Evolutionary conservation across 2,329 filamentous ascomycete species (phyloP).

Genomic region (Aspergillus luchuensis): DNA sequence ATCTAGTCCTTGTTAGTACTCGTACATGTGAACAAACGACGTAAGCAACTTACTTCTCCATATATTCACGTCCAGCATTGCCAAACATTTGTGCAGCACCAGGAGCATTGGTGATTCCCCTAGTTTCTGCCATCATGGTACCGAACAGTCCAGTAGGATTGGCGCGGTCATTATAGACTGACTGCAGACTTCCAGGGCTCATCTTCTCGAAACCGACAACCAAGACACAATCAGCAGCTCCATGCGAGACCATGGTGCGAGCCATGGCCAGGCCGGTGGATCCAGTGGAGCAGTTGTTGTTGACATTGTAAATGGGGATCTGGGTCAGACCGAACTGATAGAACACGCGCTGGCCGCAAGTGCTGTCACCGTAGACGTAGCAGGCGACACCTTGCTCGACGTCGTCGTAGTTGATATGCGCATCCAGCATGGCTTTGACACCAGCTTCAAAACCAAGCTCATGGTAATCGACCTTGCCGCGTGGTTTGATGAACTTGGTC

Average conservation of each 20-base stretch:
- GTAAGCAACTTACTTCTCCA: conserved; percentile 72
- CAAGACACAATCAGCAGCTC: conserved; percentile 82
- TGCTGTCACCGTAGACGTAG: conserved; percentile 96
- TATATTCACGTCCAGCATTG: conserved; percentile 91
- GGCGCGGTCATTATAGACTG: conserved; percentile 79
- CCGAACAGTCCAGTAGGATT: conserved; percentile 73
- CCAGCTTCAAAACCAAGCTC: conserved; percentile 92
- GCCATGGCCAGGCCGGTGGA: conserved; percentile 86
- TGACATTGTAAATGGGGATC: conserved; percentile 96
- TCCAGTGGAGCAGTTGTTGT: conserved; percentile 98
- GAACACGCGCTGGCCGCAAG: conserved; percentile 93
- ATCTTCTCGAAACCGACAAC: conserved; percentile 99
- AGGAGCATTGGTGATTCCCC: conserved; percentile 78
- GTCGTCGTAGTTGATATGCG: conserved; percentile 91
- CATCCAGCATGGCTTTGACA: conserved; percentile 75
- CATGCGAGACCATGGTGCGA: conserved; percentile 74
- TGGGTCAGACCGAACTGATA: conserved; percentile 98
- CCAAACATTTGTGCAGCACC: conserved; percentile 92
- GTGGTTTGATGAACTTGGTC: conserved; percentile 98
- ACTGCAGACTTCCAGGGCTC: conserved; percentile 84
- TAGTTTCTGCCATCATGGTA: conserved; percentile 79
- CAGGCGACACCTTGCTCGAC: conserved; percentile 95
- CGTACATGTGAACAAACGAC: background rate
- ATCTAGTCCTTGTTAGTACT: conserved; percentile 51
- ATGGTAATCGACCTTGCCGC: conserved; percentile 90